phyloP scores from a whole-genome alignment of 306 rosid genomes.

The Quercus engelmannii region DNA sequence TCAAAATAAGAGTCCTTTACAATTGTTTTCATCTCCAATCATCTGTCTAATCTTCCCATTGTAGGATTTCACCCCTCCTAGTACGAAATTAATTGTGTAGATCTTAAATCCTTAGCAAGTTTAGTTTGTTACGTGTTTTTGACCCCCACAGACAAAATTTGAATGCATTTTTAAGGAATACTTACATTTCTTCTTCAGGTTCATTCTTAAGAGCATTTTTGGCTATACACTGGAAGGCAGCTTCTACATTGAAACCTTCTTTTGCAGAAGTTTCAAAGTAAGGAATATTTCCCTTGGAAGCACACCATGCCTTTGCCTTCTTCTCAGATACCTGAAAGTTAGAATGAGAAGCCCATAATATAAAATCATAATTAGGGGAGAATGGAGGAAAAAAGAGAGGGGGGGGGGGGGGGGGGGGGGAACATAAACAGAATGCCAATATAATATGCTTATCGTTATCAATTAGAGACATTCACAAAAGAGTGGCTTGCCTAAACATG shows the following conservation, averaged over 20 bases:
- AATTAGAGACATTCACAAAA: too few species aligned
- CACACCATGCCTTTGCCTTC: slow-evolving; percentile 70
- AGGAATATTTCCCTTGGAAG: slow-evolving; percentile 61
- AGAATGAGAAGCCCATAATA: neutral
- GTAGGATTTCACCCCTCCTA: too few species aligned
- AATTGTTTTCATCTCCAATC: too few species aligned
- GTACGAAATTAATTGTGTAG: too few species aligned
- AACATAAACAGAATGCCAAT: neutral
- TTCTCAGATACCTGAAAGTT: slow-evolving; percentile 52
- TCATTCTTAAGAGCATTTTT: slow-evolving; percentile 59
- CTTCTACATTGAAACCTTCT: slow-evolving; percentile 61
- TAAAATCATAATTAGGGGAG: neutral
- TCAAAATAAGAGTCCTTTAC: too few species aligned
- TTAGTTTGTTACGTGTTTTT: too few species aligned
- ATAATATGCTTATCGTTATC: too few species aligned
- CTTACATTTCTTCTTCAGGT: slow-evolving; percentile 65
- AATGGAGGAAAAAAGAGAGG: neutral
- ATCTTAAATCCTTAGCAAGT: too few species aligned
- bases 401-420: too few species aligned
- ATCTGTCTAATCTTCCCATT: too few species aligned
- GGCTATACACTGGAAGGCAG: slow-evolving; percentile 59
- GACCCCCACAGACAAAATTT: neutral
- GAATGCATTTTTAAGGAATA: neutral
- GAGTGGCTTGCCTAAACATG: too few species aligned
- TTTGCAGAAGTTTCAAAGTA: slow-evolving; percentile 65